Percentiles rank a stretch among this genome's conserved stretches.
Conservation (phyloP, 805 yeast genomes). For the Zygosaccharomyces bailii region DNA sequence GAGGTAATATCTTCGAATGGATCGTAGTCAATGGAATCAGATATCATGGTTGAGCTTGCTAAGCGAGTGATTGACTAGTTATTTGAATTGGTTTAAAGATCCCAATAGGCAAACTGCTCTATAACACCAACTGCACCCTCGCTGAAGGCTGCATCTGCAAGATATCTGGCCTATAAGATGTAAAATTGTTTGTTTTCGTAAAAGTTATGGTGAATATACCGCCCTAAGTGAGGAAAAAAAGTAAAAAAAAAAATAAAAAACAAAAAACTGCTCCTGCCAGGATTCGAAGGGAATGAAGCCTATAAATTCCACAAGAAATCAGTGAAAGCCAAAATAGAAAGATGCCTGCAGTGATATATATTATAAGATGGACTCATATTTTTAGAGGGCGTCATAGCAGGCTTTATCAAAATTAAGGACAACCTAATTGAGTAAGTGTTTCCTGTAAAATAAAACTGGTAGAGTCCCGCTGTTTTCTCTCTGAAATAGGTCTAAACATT, state of each 20-base stretch:
- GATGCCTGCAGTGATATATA: too few species aligned
- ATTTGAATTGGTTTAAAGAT: neutral
- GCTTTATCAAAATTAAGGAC: too few species aligned
- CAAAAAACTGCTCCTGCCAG: neutral
- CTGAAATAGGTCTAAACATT: too few species aligned
- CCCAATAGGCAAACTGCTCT: neutral
- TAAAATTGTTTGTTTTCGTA: neutral
- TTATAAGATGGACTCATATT: too few species aligned
- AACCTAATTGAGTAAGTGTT: too few species aligned
- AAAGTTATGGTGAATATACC: constrained; percentile 2
- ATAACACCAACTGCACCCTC: neutral
- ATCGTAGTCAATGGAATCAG: constrained; percentile 44
- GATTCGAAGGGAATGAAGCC: constrained; percentile 3
- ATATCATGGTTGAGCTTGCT: constrained; percentile 18
- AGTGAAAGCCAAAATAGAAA: too few species aligned
- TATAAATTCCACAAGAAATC: neutral
- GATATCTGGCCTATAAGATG: neutral
- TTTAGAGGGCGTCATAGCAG: too few species aligned
- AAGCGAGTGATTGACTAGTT: neutral
- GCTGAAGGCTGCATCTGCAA: constrained; percentile 1
- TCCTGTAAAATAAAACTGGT: too few species aligned
- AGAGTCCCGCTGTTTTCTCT: too few species aligned
- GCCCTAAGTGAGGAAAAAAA: constrained; percentile 2
- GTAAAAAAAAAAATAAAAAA: neutral
- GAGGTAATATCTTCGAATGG: constrained; percentile 51